Percentiles rank a stretch among this genome's conserved stretches.
phyloP scores from a whole-genome alignment of 169 alveolate genomes.

The Theileria orientalis region DNA sequence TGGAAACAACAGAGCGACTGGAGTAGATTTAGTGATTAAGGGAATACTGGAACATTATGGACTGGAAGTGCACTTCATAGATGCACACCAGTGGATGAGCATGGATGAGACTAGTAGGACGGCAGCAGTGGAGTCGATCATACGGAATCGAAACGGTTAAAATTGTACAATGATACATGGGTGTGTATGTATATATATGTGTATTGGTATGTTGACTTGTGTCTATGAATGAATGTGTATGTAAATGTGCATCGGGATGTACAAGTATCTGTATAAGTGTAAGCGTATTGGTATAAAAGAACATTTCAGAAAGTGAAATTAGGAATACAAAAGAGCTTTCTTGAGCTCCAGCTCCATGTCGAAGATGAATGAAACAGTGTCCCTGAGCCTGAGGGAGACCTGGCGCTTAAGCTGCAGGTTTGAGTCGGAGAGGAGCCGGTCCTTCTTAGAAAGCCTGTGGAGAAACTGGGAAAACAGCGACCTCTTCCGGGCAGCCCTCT shows the following conservation, averaged over 20 bases:
- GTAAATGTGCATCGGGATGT: too few species aligned
- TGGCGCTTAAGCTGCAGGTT: constrained; percentile 47
- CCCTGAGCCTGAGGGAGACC: constrained; percentile 57
- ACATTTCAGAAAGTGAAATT: too few species aligned
- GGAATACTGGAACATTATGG: constrained; percentile 22
- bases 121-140: constrained; percentile 3
- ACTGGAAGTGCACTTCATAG: not conserved
- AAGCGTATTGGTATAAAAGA: too few species aligned
- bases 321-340: constrained; percentile 19
- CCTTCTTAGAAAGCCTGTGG: not conserved
- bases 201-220: too few species aligned
- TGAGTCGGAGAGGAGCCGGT: constrained; percentile 23
- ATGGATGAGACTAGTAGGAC: not conserved
- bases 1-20: not conserved
- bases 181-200: not conserved
- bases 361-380: constrained; percentile 40
- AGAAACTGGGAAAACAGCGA: not conserved
- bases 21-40: constrained; percentile 9
- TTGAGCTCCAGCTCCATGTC: constrained; percentile 54
- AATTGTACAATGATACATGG: not conserved
- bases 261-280: too few species aligned
- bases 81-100: constrained; percentile 6
- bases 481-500: not conserved
- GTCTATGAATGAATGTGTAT: too few species aligned
- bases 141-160: not conserved